Evolutionary conservation across 148 eudicot genomes (phyloP).

Genomic region (Beta vulgaris): DNA sequence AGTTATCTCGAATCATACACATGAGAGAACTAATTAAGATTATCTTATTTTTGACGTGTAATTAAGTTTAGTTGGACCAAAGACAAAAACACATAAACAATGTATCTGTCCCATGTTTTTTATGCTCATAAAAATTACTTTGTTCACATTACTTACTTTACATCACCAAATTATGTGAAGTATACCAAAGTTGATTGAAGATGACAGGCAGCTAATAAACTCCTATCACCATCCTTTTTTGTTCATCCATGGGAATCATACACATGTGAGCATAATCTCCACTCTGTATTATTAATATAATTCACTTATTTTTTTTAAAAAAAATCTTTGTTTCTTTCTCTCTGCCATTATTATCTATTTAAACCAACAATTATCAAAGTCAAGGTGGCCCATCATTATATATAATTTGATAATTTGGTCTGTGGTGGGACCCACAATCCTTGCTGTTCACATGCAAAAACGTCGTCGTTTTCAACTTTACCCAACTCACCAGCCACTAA

Average conservation of each 20-base stretch:
- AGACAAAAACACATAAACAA: neutral
- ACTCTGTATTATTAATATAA: neutral
- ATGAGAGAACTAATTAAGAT: no score
- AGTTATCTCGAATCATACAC: no score
- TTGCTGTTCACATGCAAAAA: conserved; percentile 25
- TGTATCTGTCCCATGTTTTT: neutral
- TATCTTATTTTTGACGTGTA: no score
- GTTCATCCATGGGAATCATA: conserved; percentile 9
- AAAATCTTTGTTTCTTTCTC: neutral
- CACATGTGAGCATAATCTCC: conserved; percentile 13
- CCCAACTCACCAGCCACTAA: conserved; percentile 3
- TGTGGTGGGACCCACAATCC: conserved; percentile 19
- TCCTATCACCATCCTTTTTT: conserved; percentile 1
- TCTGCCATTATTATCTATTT: conserved; percentile 3
- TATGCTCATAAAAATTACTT: neutral
- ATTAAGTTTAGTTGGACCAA: conserved; percentile 9
- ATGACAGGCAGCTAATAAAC: conserved; percentile 12
- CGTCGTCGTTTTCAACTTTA: conserved; percentile 30
- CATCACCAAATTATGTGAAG: neutral
- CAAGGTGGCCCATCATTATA: conserved; percentile 17
- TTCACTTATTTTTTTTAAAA: neutral
- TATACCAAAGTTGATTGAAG: conserved; percentile 8
- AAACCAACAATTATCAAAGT: conserved; percentile 15
- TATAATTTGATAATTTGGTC: conserved; percentile 4
- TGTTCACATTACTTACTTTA: neutral